Evolutionary conservation across 176 grass and related monocot species (phyloP).

Genomic region (Avena atlantica): DNA sequence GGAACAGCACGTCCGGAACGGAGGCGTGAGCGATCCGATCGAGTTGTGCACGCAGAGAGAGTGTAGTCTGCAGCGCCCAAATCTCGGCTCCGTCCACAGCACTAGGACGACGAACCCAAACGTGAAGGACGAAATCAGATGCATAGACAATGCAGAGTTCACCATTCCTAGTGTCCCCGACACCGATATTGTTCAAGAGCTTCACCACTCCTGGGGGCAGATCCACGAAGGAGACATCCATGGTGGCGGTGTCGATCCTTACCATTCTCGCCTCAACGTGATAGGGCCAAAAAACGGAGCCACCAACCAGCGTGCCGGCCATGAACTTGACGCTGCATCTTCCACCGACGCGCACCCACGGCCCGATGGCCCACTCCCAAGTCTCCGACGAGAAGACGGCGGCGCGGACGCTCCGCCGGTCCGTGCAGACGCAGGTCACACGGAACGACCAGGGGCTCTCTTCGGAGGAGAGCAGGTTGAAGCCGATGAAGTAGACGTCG

Average conservation of each 20-base stretch:
- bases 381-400: not conserved
- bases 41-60: not conserved
- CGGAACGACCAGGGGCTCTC: not conserved
- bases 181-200: not conserved
- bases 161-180: not conserved
- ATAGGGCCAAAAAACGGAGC: not conserved
- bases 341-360: not conserved
- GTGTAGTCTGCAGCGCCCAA: not conserved
- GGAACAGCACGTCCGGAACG: not conserved
- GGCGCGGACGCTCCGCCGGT: not conserved
- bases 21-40: not conserved
- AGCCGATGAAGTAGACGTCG: not conserved
- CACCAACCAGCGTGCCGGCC: not conserved
- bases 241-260: not conserved
- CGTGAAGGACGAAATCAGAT: not conserved
- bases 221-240: not conserved
- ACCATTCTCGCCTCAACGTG: not conserved
- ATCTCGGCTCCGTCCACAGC: not conserved
- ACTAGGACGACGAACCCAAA: not conserved
- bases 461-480: not conserved
- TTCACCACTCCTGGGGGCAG: not conserved
- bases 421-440: not conserved
- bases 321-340: not conserved
- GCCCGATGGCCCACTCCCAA: not conserved
- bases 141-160: not conserved